These are phyloP conservation scores for Eimeria sp. DNA, from an alignment of 169 alveolate species.

Conservation along the genomic window DNA sequence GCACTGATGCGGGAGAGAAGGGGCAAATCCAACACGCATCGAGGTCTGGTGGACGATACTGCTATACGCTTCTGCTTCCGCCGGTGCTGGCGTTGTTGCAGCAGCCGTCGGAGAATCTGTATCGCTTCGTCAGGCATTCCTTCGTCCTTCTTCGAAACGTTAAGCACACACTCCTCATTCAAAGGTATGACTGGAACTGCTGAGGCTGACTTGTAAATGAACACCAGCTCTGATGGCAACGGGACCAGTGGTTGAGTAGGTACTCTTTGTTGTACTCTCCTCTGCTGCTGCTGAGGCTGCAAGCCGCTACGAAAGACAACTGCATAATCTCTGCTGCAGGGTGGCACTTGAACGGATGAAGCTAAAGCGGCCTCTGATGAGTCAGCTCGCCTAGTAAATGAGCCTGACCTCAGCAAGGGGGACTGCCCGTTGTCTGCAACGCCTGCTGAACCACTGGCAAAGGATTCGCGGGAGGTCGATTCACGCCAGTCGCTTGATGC, in stretches of 20 bases:
- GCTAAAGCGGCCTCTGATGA: conserved; percentile 10
- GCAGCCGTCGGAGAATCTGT: conserved; percentile 9
- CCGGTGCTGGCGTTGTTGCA: conserved; percentile 17
- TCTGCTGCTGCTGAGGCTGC: conserved; percentile 21
- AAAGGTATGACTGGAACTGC: conserved; percentile 54
- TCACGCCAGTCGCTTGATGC: neutral
- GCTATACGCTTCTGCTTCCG: conserved; percentile 36
- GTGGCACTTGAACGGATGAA: neutral
- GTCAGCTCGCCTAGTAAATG: neutral
- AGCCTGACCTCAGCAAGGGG: neutral
- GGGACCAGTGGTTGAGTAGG: neutral
- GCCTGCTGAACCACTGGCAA: neutral
- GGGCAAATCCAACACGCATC: conserved; percentile 54
- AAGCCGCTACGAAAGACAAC: conserved; percentile 10
- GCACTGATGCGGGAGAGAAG: conserved; percentile 37
- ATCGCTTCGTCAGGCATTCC: neutral
- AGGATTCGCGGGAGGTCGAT: neutral
- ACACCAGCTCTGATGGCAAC: conserved; percentile 6
- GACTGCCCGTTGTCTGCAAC: neutral
- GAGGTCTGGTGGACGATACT: conserved; percentile 25
- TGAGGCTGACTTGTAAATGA: conserved; percentile 31
- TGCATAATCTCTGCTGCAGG: conserved; percentile 11
- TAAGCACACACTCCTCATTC: neutral
- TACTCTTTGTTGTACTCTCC: neutral
- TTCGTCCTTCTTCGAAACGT: neutral